These are phyloP conservation scores for Magnolia sinica DNA, from an alignment of 164 flowering plant genomes.

Conservation along the genomic window DNA sequence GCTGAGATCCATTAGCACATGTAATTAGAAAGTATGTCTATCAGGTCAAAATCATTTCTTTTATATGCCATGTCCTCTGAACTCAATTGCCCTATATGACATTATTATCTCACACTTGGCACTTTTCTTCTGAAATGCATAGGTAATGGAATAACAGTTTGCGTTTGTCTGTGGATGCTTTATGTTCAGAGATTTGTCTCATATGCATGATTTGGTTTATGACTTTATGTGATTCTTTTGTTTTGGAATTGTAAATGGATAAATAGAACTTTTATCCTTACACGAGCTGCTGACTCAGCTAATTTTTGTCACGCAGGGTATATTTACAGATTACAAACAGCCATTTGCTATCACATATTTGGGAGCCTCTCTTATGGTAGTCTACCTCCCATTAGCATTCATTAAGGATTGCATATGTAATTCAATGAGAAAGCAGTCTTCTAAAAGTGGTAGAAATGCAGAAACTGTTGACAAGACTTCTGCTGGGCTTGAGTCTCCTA, in stretches of 20 bases:
- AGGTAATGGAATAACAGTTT: background rate
- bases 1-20: background rate
- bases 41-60: background rate
- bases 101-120: background rate
- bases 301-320: slow-evolving; percentile 45
- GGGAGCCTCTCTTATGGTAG: slow-evolving; percentile 94
- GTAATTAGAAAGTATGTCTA: background rate
- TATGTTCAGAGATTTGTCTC: background rate
- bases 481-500: slow-evolving; percentile 44
- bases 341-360: slow-evolving; percentile 96
- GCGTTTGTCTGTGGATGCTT: background rate
- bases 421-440: slow-evolving; percentile 45
- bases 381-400: slow-evolving; percentile 88
- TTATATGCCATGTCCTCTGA: background rate
- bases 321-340: slow-evolving; percentile 77
- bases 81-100: no score
- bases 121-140: background rate
- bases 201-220: background rate
- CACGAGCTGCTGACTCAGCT: background rate
- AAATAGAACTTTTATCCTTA: background rate
- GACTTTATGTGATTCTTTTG: background rate
- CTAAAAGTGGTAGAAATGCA: slow-evolving; percentile 45
- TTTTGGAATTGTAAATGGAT: background rate
- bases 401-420: slow-evolving; percentile 75
- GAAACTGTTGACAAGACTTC: slow-evolving; percentile 34